Percentiles rank a stretch among this genome's conserved stretches.
These are phyloP conservation scores for Typha latifolia DNA, from an alignment of 176 grass and related monocot species.

Conservation along the genomic window DNA sequence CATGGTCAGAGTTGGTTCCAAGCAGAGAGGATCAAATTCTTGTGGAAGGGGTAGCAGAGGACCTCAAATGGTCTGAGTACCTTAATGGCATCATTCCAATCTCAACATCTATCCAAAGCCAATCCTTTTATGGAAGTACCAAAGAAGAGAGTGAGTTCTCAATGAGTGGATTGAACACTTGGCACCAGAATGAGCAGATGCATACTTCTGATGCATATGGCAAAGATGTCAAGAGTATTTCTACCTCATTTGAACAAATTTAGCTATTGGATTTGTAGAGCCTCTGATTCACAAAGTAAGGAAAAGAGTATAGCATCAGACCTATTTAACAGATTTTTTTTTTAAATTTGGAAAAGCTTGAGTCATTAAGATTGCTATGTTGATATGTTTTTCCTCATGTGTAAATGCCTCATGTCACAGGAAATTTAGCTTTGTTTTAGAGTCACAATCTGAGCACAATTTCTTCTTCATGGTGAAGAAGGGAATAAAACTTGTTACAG, in stretches of 20 bases:
- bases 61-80: slow-evolving; percentile 21
- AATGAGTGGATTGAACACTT: neutral
- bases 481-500: neutral
- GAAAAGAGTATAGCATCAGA: neutral
- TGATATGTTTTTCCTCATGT: neutral
- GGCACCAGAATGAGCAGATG: neutral
- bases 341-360: neutral
- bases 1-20: slow-evolving; percentile 3
- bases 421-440: neutral
- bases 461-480: neutral
- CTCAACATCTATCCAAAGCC: neutral
- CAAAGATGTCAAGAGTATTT: neutral
- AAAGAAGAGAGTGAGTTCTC: neutral
- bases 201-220: neutral
- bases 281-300: neutral
- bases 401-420: neutral
- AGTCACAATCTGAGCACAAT: neutral
- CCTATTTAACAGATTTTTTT: neutral
- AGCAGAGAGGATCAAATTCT: neutral
- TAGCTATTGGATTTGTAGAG: neutral
- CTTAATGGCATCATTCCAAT: slow-evolving; percentile 8
- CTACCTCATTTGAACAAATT: neutral
- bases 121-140: neutral
- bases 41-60: slow-evolving; percentile 7
- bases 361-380: neutral